Evolutionary conservation across 768 basidiomycete genomes (phyloP).

Genomic region (Suillus brevipes): DNA sequence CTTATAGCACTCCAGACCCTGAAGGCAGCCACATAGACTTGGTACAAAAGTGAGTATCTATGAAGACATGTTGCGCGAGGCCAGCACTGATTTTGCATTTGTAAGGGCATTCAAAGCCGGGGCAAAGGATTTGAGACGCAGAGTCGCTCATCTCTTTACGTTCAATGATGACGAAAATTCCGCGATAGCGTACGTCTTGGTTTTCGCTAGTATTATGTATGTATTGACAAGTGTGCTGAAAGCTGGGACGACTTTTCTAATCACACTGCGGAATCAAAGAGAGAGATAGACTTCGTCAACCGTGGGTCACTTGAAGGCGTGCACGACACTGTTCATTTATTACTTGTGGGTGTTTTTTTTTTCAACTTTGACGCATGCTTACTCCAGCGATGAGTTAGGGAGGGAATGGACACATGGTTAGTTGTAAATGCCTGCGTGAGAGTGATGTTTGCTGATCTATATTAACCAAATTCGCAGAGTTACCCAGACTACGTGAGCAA

Average conservation of each 20-base stretch:
- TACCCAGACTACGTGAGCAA: conserved; percentile 25
- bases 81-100: background rate
- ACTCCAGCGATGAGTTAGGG: conserved; percentile 15
- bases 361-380: background rate
- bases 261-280: conserved; percentile 20
- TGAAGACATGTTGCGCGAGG: background rate
- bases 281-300: conserved; percentile 12
- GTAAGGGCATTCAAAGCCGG: conserved; percentile 19
- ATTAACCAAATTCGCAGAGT: conserved; percentile 11
- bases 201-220: background rate
- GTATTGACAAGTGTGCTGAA: conserved; percentile 2
- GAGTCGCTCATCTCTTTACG: conserved; percentile 22
- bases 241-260: conserved; percentile 35
- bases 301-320: conserved; percentile 24
- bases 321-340: conserved; percentile 21
- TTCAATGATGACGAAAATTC: conserved; percentile 17
- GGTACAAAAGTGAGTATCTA: conserved; percentile 18
- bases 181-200: conserved; percentile 13
- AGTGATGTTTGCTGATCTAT: background rate
- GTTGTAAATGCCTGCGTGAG: conserved; percentile 1
- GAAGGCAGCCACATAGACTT: conserved; percentile 13
- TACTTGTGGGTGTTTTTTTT: conserved; percentile 16
- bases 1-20: conserved; percentile 14
- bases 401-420: conserved; percentile 29
- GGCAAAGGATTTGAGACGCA: conserved; percentile 15